Conservation (phyloP, 352 stramenopile species). For the Globisporangium abappressorium region DNA sequence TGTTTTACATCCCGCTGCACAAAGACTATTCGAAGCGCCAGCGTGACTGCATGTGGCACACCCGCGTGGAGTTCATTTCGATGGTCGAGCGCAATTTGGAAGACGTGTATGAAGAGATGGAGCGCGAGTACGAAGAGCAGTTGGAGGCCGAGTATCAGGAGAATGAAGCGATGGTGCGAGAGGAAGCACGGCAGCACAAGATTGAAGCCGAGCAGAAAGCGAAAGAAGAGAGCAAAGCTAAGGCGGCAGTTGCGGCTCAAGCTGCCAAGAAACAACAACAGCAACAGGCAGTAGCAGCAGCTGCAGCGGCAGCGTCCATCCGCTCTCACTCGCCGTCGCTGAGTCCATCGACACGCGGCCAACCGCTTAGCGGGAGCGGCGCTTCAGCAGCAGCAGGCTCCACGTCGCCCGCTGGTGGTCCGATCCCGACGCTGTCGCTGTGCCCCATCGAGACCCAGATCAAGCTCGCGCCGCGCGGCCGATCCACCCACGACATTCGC, state of each 20-base stretch:
- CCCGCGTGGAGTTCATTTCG: slow-evolving; percentile 72
- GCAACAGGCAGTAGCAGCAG: slow-evolving; percentile 3
- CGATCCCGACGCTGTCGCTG: slow-evolving; percentile 48
- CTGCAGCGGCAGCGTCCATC: slow-evolving; percentile 10
- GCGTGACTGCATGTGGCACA: slow-evolving; percentile 84
- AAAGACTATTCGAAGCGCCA: slow-evolving; percentile 85
- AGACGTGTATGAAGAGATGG: slow-evolving; percentile 85
- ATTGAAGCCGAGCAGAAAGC: slow-evolving; percentile 32
- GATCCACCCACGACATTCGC: slow-evolving; percentile 70
- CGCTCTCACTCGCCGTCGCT: slow-evolving; percentile 34
- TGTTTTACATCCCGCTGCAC: slow-evolving; percentile 86
- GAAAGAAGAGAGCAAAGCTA: slow-evolving; percentile 12
- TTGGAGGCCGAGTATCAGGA: slow-evolving; percentile 54
- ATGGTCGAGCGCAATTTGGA: slow-evolving; percentile 90
- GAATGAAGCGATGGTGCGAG: slow-evolving; percentile 68
- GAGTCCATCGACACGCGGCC: slow-evolving; percentile 31
- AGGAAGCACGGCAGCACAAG: slow-evolving; percentile 59
- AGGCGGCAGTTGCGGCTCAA: background rate
- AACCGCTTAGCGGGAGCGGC: slow-evolving; percentile 15
- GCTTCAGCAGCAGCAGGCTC: background rate
- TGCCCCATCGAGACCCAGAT: slow-evolving; percentile 61
- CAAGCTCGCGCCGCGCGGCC: slow-evolving; percentile 64
- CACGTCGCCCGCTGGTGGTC: slow-evolving; percentile 10
- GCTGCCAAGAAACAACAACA: slow-evolving; percentile 9
- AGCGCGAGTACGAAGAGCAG: slow-evolving; percentile 81